Base-by-base conservation (phyloP, 441 rosid species). In the Cnidoscolus chayamansa region DNA sequence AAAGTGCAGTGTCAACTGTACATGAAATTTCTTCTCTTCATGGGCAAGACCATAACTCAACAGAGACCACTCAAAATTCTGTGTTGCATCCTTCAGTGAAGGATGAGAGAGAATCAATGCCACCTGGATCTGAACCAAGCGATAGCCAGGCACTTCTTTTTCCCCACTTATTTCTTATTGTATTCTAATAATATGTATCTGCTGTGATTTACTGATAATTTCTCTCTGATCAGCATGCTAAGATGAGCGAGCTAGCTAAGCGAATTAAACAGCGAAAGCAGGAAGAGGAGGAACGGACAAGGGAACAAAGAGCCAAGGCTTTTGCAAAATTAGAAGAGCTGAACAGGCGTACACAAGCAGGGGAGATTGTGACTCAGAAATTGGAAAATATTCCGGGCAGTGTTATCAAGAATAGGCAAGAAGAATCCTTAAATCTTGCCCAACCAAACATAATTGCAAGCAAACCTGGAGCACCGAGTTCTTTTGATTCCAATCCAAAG, bases 231-330 rank as follows among this genome's bases (percentile, higher is more conserved):
- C 85, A 91, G 98, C 92, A 81, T 77, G 86, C 86, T 75, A 89
- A 78, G 77, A 89, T 86, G 92, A 86, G 56, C 78, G 98, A 91
- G 79, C 79, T 84, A 72, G 97, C 97, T 66, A 83, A 80, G 81
- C 90, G 92, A 75, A 81, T 75, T 71, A 89, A 84, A 71, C 94
- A 88, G 72, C 81, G 86, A 43, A 85, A 90, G 73, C 81, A 84
- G 70, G 97, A 90, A 83, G 98, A 94, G 82, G 98, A 93, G 78
- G 97, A 94, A 75, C 82, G 97, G 65, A 83, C 77, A 40, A 94
- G 86, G 81, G 93, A 87, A n/a, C 95, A 90, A 86, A 90, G 82
- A 81, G 95, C 97, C 72, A 94, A 86, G 87, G 94, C 98, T 68
- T 79, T 77, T 64, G 93, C 90, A 65, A 94, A 92, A 83, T 74